Conservation (phyloP, 495 filamentous ascomycete genomes). For the Penicillium antarcticum region DNA sequence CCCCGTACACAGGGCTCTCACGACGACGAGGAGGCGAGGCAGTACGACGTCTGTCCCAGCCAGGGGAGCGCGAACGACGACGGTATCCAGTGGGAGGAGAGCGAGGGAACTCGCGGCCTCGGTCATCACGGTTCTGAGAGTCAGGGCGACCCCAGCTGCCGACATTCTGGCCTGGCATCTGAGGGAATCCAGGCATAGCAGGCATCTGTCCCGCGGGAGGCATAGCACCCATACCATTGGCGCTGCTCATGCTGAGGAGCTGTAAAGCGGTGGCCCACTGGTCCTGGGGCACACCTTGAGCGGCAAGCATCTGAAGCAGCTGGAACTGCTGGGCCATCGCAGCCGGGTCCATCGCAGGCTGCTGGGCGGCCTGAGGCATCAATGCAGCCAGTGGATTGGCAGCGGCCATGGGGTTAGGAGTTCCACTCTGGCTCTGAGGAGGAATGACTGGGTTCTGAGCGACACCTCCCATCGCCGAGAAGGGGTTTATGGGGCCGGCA, state of each 20-base stretch:
- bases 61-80: constrained; percentile 73
- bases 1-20: constrained; percentile 70
- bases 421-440: constrained; percentile 44
- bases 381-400: constrained; percentile 48
- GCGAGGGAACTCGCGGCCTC: constrained; percentile 52
- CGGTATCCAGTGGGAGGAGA: constrained; percentile 61
- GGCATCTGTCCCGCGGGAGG: constrained; percentile 6
- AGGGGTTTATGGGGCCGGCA: constrained; percentile 49
- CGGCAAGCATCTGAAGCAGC: constrained; percentile 55
- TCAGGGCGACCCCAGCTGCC: constrained; percentile 41
- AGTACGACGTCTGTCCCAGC: constrained; percentile 63
- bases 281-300: constrained; percentile 58
- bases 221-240: constrained; percentile 27
- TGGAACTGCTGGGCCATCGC: constrained; percentile 59
- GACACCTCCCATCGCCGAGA: constrained; percentile 39
- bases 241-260: constrained; percentile 41
- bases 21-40: constrained; percentile 56
- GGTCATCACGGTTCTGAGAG: constrained; percentile 58
- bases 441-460: constrained; percentile 41
- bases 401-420: constrained; percentile 38
- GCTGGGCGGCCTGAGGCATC: constrained; percentile 37
- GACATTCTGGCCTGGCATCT: constrained; percentile 30
- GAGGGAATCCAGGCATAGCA: constrained; percentile 4
- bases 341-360: constrained; percentile 34
- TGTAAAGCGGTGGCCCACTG: constrained; percentile 56